Conservation (phyloP, 139 green algal species). For the Auxenochlorella pyrenoidosa region DNA sequence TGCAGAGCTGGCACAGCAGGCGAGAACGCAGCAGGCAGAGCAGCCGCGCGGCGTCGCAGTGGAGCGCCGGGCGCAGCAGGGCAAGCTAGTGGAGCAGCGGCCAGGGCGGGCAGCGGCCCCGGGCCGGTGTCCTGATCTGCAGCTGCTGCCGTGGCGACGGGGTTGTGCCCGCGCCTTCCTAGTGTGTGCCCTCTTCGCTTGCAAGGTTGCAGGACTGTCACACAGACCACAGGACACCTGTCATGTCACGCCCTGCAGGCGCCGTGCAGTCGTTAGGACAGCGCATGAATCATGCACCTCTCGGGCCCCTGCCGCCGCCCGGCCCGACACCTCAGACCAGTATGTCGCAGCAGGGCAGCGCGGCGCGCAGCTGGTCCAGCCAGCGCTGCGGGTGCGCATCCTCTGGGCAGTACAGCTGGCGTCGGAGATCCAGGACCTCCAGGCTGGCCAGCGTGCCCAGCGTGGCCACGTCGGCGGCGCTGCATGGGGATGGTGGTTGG, state of each 20-base stretch:
- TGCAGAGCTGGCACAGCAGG: not conserved
- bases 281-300: too few relatives aligned
- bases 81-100: too few relatives aligned
- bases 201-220: too few relatives aligned
- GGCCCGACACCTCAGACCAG: not conserved
- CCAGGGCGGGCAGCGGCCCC: too few relatives aligned
- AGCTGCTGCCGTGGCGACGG: too few relatives aligned
- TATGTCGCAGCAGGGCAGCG: not conserved
- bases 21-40: not conserved
- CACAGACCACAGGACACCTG: too few relatives aligned
- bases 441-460: not conserved
- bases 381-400: not conserved
- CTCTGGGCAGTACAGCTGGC: not conserved
- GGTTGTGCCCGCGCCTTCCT: too few relatives aligned
- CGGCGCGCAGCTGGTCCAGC: not conserved
- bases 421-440: not conserved
- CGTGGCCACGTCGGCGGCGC: not conserved
- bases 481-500: not conserved
- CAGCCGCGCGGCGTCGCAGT: not conserved
- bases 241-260: too few relatives aligned
- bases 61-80: not conserved
- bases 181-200: too few relatives aligned
- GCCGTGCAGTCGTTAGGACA: too few relatives aligned
- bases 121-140: too few relatives aligned
- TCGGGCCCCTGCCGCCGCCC: too few relatives aligned